Evolutionary conservation across 768 basidiomycete species (phyloP), one percentile per base, ranked within the genome.

Genomic region (Amanita polypyramis): DNA sequence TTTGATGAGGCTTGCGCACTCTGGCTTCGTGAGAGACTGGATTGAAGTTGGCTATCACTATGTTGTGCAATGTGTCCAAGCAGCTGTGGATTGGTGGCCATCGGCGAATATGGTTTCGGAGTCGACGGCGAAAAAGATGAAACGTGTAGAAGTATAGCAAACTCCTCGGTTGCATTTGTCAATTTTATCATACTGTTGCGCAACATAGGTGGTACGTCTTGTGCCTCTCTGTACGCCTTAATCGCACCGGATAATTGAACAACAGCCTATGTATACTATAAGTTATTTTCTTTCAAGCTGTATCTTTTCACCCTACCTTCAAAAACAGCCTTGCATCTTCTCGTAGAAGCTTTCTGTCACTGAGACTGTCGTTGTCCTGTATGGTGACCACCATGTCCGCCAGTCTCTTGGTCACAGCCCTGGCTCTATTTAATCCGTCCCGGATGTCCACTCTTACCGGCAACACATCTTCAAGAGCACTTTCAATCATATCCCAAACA

Each of bases 111-210:
- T 10, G 82, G 70, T 33, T 78, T 70, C 34, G 66, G 51, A 7
- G 75, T 73, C 12, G 75, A 64, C 8, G 81, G 76, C 36, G 88
- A 77, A 54, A 87, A 80, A 0, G 85, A 88, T 5, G 91, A 90
- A 40, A 91, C 83, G 57, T 90, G 87, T 14, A 94, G 68, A 41
- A 95, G 70, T 54, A 90, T 87, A 42, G 87, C 82, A 56, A 92
- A 85, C 61, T 89, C 89, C 62, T 94, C 82, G 9, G 91, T 90
- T 10, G 82, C 76, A 56, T 87, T 85, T 17, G 84, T 87, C 49
- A 96, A 72, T 53, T 77, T 76, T 34, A 82, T 76, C 69, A 91
- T 80, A 57, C 81, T 79, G 46, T 69, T 74, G 51, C 86, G 77
- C 36, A 94, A 69, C 29, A 70, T 63, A 3, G 77, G 53, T n/a